phyloP scores from a whole-genome alignment of 2,329 filamentous ascomycete genomes.

The Cladophialophora yegresii region DNA sequence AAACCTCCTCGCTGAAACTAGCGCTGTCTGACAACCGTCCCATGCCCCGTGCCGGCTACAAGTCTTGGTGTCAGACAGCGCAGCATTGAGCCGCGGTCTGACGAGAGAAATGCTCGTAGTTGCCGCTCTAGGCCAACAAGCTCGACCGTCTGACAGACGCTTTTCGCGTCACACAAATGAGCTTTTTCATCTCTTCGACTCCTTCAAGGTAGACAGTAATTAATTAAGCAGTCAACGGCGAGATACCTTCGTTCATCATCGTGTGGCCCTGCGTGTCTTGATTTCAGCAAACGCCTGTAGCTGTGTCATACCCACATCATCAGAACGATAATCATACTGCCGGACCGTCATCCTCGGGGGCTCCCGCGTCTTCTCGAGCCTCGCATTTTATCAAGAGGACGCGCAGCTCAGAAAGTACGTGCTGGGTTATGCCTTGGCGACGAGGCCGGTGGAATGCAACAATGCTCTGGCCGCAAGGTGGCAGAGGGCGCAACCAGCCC shows the following conservation, averaged over 20 bases:
- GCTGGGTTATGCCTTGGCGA: background rate
- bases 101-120: background rate
- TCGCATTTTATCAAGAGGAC: background rate
- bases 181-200: background rate
- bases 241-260: background rate
- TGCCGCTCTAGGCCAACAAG: background rate
- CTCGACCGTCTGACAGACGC: background rate
- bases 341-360: too few species aligned
- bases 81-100: background rate
- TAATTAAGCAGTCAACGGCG: background rate
- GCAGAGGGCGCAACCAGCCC: constrained; percentile 1
- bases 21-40: background rate
- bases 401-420: background rate
- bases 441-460: constrained; percentile 11
- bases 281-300: background rate
- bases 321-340: background rate
- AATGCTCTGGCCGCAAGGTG: background rate
- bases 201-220: background rate
- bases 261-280: background rate
- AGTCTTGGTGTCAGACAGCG: background rate
- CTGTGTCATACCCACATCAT: background rate
- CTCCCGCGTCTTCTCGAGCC: background rate
- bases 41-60: background rate
- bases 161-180: background rate
- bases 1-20: background rate